Conservation (phyloP, 352 stramenopile genomes). For the Blastocystis sp. region DNA sequence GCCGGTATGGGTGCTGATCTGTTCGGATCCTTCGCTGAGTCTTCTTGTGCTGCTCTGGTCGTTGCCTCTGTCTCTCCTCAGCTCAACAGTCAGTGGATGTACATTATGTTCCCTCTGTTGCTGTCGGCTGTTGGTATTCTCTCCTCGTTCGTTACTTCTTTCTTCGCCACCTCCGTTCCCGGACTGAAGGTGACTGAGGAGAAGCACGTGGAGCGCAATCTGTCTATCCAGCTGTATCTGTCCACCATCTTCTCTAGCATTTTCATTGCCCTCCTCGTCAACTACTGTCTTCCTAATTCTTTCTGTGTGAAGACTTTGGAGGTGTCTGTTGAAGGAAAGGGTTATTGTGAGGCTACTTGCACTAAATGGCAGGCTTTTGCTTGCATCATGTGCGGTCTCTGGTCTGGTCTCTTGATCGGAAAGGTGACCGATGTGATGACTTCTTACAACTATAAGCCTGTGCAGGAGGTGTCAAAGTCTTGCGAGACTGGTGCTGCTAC, state of each 20-base stretch:
- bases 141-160: conserved; percentile 86
- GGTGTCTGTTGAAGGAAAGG: background rate
- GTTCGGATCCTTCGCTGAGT: conserved; percentile 94
- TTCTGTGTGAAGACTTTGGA: conserved; percentile 57
- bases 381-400: conserved; percentile 86
- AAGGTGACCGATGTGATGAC: conserved; percentile 99
- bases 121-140: conserved; percentile 92
- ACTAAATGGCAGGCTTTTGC: conserved; percentile 77
- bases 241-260: conserved; percentile 89
- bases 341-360: conserved; percentile 75
- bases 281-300: conserved; percentile 78
- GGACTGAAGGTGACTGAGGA: conserved; percentile 77
- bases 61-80: conserved; percentile 84
- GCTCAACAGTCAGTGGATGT: conserved; percentile 81
- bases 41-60: conserved; percentile 92
- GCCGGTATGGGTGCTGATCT: conserved; percentile 98
- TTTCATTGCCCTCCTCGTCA: conserved; percentile 70
- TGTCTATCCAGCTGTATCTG: conserved; percentile 94
- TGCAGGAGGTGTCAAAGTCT: conserved; percentile 86
- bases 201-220: conserved; percentile 86
- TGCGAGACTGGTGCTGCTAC: conserved; percentile 95
- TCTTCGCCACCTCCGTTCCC: conserved; percentile 92
- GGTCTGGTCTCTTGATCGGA: conserved; percentile 91
- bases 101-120: conserved; percentile 88
- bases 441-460: conserved; percentile 88